These are phyloP conservation scores for Fusarium floridanum DNA, from an alignment of 2,329 filamentous ascomycete genomes.

Conservation along the genomic window DNA sequence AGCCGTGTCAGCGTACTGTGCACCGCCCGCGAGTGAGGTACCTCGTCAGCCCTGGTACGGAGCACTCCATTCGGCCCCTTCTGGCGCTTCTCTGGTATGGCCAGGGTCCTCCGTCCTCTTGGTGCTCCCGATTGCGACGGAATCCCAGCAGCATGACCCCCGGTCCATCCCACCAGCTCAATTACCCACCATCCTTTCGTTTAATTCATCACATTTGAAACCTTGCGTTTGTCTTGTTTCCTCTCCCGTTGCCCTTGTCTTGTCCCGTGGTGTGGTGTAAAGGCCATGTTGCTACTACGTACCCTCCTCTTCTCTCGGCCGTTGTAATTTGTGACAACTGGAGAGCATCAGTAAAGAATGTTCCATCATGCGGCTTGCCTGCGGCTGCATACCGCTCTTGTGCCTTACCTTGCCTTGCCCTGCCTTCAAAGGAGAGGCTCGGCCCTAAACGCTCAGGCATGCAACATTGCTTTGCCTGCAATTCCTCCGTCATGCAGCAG, in stretches of 20 bases:
- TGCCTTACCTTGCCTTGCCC: conserved; percentile 6
- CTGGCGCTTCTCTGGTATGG: conserved; percentile 29
- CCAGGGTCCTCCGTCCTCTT: conserved; percentile 40
- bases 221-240: conserved; percentile 32
- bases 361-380: conserved; percentile 7
- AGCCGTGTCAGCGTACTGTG: conserved; percentile 41
- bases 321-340: not conserved
- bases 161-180: conserved; percentile 25
- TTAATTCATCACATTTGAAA: conserved; percentile 30
- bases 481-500: conserved; percentile 20
- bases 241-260: conserved; percentile 24
- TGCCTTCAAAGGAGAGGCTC: conserved; percentile 2
- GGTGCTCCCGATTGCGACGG: conserved; percentile 37
- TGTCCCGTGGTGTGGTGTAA: conserved; percentile 5
- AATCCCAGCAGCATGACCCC: conserved; percentile 21
- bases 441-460: conserved; percentile 13
- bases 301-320: conserved; percentile 3
- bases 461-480: conserved; percentile 27
- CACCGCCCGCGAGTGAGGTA: conserved; percentile 26
- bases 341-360: not conserved
- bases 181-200: conserved; percentile 21
- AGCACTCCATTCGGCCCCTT: conserved; percentile 24
- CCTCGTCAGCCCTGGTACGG: conserved; percentile 18
- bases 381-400: not conserved
- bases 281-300: not conserved